A percentile compares a stretch with the other conserved stretches of the same genome.
Conservation (phyloP, 2,329 filamentous ascomycete genomes). For the Diaporthe longicolla region DNA sequence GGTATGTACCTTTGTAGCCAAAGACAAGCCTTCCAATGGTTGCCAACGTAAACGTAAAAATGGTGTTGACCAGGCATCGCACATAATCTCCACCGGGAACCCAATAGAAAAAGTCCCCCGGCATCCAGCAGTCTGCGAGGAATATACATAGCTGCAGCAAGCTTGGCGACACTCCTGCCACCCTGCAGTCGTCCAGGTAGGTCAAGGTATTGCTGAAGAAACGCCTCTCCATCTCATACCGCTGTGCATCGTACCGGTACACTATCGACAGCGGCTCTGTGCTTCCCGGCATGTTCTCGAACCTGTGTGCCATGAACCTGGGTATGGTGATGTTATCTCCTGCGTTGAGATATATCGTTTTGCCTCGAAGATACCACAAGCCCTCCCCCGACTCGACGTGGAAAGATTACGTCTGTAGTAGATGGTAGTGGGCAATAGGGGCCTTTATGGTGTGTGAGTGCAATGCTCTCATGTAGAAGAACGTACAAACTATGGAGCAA, state of each 20-base stretch:
- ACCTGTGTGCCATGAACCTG: conserved; percentile 4
- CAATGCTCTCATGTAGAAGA: background rate
- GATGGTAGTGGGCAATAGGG: background rate
- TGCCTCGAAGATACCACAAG: conserved; percentile 9
- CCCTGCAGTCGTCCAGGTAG: conserved; percentile 17
- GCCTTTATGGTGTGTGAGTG: conserved; percentile 6
- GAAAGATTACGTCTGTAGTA: conserved; percentile 19
- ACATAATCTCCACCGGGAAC: conserved; percentile 6
- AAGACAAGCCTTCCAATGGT: background rate
- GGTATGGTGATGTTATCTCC: conserved; percentile 23
- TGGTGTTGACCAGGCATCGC: background rate
- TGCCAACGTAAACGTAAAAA: conserved; percentile 4
- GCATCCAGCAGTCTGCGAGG: conserved; percentile 24
- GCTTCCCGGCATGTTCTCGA: conserved; percentile 24
- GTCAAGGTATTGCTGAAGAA: conserved; percentile 26
- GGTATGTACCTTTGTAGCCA: conserved; percentile 6
- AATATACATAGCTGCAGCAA: conserved; percentile 17
- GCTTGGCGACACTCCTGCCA: background rate
- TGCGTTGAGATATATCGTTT: conserved; percentile 13
- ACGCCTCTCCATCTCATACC: conserved; percentile 27
- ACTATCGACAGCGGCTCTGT: conserved; percentile 18
- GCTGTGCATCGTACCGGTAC: conserved; percentile 21
- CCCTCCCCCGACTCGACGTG: conserved; percentile 23
- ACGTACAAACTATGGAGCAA: background rate
- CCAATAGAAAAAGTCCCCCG: background rate